Base-by-base conservation (phyloP, 768 basidiomycete species). In the Leucosporidium creatinivorum region DNA sequence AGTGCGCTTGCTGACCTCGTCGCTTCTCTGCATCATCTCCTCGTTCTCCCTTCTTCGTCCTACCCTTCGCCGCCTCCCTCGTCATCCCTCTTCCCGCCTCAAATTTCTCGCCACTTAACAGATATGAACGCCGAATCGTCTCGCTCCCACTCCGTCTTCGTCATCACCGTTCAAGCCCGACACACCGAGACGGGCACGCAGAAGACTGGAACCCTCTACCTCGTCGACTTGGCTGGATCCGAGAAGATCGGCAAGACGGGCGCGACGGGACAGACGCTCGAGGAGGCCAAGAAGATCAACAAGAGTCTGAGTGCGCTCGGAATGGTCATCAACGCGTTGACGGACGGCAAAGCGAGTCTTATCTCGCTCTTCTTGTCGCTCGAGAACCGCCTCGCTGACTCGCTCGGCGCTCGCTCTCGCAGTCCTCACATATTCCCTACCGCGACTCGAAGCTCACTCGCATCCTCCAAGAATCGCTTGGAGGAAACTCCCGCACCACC, bases 241-340 rank as follows among this genome's bases (percentile, higher is more conserved):
- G 96, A 99, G 80, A 99, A 99, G 80, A 93, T 99, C 65, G 94
- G 94, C 58, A 99, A 99, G 83, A 99, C 96, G 51, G 96, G 96
- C 25, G 96, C 96, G 60, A 97, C 93, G 3, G 96, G 96, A 1
- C 97, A 99, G 78, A 99, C 96, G 30, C 81, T 99, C 12, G 96
- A 99, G 79, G 96, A 99, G 80, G 96, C 96, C 19, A 99, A 99
- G 86, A 99, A 99, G 84, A 99, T 99, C 81, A 99, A 99, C 82
- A 99, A 99, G 80, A 92, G 89, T 33, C 81, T 99, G 31, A 94
- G 92, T 23, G 96, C 96, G 17, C 84, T 99, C 70, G 96, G 96
- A 48, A 98, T 98, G 93, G 96, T 99, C 76, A 99, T 99, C 77
- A 99, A 99, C 74, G 93, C 94, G 6, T 80, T 99, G 69, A 99